A percentile compares a stretch with the other conserved stretches of the same genome.
Conservation (phyloP, 441 rosid genomes). For the Pelargonium fulgidum region DNA sequence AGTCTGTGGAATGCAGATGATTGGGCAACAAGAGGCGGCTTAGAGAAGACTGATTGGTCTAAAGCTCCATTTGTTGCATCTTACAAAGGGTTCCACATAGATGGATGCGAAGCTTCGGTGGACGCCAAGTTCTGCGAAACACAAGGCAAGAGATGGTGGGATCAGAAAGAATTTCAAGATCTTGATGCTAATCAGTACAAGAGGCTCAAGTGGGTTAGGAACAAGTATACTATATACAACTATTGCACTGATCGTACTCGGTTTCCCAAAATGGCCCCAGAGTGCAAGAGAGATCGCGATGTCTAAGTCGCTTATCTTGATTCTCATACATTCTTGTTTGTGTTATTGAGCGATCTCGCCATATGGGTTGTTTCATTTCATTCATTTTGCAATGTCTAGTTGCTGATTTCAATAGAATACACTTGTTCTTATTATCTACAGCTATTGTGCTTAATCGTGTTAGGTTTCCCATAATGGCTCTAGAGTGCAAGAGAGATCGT, state of each 20-base stretch:
- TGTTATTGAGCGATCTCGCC: too few species aligned
- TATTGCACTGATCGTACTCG: constrained; percentile 47
- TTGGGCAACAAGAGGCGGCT: constrained; percentile 59
- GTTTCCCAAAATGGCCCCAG: constrained; percentile 32
- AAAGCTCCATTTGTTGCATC: constrained; percentile 53
- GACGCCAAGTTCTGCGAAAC: constrained; percentile 50
- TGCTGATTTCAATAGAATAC: too few species aligned
- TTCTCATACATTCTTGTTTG: too few species aligned
- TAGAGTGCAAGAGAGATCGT: too few species aligned
- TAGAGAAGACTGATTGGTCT: constrained; percentile 59
- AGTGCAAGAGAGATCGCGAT: constrained; percentile 47
- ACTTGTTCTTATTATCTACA: too few species aligned
- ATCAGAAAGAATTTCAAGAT: constrained; percentile 47
- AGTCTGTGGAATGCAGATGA: constrained; percentile 70
- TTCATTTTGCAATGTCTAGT: too few species aligned
- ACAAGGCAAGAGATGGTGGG: constrained; percentile 67
- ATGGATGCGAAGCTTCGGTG: constrained; percentile 55
- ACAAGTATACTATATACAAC: constrained; percentile 49
- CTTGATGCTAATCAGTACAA: constrained; percentile 42
- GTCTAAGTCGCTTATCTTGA: too few species aligned
- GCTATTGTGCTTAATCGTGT: too few species aligned
- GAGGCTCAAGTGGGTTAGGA: constrained; percentile 46
- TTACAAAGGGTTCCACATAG: constrained; percentile 50
- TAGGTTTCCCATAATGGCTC: too few species aligned
- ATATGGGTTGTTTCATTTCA: too few species aligned